A percentile compares a stretch with the other conserved stretches of the same genome.
phyloP scores from a whole-genome alignment of 345 rosid species.

The Kandelia obovata region DNA sequence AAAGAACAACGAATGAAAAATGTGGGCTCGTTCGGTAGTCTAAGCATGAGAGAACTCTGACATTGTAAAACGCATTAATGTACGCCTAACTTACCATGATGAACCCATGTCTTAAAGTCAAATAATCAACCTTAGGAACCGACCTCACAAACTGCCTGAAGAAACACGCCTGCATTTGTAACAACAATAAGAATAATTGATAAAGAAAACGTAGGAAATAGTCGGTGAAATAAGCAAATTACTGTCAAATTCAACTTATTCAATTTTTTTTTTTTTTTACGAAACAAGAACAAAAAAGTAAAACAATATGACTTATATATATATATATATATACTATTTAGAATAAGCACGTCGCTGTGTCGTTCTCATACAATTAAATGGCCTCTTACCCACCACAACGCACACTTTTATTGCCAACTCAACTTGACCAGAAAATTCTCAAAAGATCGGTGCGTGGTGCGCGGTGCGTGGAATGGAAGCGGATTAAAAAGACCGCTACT shows the following conservation, averaged over 20 bases:
- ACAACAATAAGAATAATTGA: not conserved
- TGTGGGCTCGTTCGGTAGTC: not conserved
- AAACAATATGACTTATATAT: not conserved
- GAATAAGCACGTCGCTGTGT: not conserved
- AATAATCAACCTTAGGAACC: constrained; percentile 29
- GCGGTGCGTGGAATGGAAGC: too few species aligned
- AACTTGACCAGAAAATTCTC: too few species aligned
- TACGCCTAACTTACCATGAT: constrained; percentile 15
- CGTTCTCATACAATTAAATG: too few species aligned
- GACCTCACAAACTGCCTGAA: constrained; percentile 32
- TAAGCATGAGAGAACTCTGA: not conserved
- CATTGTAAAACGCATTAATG: not conserved
- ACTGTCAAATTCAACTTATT: too few species aligned
- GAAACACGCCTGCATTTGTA: constrained; percentile 24
- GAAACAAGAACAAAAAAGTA: not conserved
- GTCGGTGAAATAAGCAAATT: too few species aligned
- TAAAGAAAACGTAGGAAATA: too few species aligned
- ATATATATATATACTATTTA: too few species aligned
- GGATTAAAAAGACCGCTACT: not conserved
- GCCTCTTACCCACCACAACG: too few species aligned
- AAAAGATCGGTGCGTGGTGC: too few species aligned
- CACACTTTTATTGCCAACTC: too few species aligned
- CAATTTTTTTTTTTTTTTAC: too few species aligned
- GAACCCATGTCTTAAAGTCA: constrained; percentile 31
- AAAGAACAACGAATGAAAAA: not conserved